Conservation (phyloP, 495 filamentous ascomycete species). For the Aspergillus coremiiformis region DNA sequence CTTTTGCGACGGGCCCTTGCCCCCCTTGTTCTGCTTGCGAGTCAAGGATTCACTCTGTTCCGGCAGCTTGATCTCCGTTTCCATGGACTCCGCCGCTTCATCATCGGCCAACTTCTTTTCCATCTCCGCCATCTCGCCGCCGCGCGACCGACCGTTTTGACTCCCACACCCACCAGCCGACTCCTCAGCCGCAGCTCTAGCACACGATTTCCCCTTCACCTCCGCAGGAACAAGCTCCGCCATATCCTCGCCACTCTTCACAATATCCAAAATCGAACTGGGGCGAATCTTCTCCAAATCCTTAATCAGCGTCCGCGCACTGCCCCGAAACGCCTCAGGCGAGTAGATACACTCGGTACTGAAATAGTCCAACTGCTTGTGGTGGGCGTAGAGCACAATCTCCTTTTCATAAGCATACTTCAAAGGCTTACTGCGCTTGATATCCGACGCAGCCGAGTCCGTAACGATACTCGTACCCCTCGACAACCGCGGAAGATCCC, state of each 20-base stretch:
- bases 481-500: slow-evolving; percentile 80
- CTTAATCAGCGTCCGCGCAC: slow-evolving; percentile 86
- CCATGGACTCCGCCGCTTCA: slow-evolving; percentile 55
- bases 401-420: slow-evolving; percentile 99
- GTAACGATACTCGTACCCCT: slow-evolving; percentile 92
- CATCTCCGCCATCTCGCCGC: slow-evolving; percentile 90
- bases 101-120: slow-evolving; percentile 67
- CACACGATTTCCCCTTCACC: slow-evolving; percentile 25
- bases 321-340: slow-evolving; percentile 94
- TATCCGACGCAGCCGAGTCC: slow-evolving; percentile 60
- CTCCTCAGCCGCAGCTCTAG: slow-evolving; percentile 50
- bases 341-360: slow-evolving; percentile 98
- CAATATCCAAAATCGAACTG: slow-evolving; percentile 89
- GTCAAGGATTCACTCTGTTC: slow-evolving; percentile 2
- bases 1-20: slow-evolving; percentile 16
- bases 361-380: slow-evolving; percentile 95
- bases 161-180: slow-evolving; percentile 62
- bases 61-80: slow-evolving; percentile 61
- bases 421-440: slow-evolving; percentile 88
- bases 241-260: slow-evolving; percentile 94
- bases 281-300: slow-evolving; percentile 87
- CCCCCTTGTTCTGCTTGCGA: slow-evolving; percentile 13
- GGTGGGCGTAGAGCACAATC: slow-evolving; percentile 93
- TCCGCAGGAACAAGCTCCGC: slow-evolving; percentile 70
- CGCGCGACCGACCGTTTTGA: slow-evolving; percentile 57